Evolutionary conservation across 2,329 filamentous ascomycete species (phyloP).

Genomic region (Pestalotiopsis sp.): DNA sequence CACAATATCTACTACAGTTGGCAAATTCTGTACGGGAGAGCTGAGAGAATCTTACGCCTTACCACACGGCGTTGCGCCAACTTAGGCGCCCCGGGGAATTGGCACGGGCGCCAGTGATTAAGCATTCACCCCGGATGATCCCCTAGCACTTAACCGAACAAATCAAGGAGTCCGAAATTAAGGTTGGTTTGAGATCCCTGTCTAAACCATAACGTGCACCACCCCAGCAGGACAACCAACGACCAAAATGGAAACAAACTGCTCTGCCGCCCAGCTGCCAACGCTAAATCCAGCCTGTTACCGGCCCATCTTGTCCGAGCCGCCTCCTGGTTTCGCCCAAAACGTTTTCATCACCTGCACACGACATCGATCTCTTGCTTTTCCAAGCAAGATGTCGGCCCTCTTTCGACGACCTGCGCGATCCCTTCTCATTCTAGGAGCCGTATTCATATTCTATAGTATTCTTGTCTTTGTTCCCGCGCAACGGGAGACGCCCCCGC

Average conservation of each 20-base stretch:
- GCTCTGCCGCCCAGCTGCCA: background rate
- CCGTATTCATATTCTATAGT: constrained; percentile 14
- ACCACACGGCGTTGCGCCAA: background rate
- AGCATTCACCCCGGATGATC: background rate
- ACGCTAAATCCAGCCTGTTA: background rate
- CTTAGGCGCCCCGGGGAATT: background rate
- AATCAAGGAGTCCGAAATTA: background rate
- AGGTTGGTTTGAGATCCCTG: background rate
- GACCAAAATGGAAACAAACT: background rate
- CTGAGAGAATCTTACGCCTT: background rate
- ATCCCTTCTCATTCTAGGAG: constrained; percentile 9
- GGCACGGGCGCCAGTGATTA: background rate
- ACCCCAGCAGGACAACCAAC: background rate
- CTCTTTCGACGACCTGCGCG: constrained; percentile 15
- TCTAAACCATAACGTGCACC: background rate
- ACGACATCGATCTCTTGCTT: background rate
- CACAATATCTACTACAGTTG: background rate
- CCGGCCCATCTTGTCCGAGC: background rate
- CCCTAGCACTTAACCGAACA: background rate
- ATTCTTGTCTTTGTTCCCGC: constrained; percentile 16
- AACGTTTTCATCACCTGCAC: background rate
- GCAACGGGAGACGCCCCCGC: background rate
- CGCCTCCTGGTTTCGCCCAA: background rate
- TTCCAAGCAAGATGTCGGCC: constrained; percentile 12
- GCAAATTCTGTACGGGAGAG: background rate